A percentile compares a stretch with the other conserved stretches of the same genome.
Conservation (phyloP, 495 filamentous ascomycete genomes). For the Aspergillus haitiensis region DNA sequence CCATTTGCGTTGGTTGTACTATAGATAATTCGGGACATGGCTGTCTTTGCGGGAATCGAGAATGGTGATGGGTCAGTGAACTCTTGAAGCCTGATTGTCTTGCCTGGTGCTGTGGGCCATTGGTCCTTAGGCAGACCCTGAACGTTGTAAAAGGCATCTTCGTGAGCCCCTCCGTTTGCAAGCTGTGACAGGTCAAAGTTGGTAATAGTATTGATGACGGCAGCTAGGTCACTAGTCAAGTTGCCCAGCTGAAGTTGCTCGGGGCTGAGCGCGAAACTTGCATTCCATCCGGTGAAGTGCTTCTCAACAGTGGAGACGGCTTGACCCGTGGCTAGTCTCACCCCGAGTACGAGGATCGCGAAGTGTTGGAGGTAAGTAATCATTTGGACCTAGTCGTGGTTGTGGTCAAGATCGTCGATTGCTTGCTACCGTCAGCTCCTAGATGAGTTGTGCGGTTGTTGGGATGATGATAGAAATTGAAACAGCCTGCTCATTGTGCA, state of each 20-base stretch:
- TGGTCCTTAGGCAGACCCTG: slow-evolving; percentile 17
- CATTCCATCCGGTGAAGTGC: slow-evolving; percentile 36
- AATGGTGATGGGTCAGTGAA: slow-evolving; percentile 29
- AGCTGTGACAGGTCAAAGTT: slow-evolving; percentile 40
- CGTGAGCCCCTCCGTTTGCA: slow-evolving; percentile 32
- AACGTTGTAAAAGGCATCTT: slow-evolving; percentile 31
- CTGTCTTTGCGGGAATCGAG: not conserved
- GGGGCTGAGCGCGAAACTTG: slow-evolving; percentile 33
- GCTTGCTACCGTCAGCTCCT: not conserved
- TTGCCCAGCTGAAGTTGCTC: slow-evolving; percentile 32
- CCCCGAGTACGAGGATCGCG: slow-evolving; percentile 2
- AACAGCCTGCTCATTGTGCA: not conserved
- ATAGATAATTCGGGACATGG: slow-evolving; percentile 13
- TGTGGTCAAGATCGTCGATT: not conserved
- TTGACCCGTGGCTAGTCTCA: slow-evolving; percentile 8
- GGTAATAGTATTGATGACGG: slow-evolving; percentile 30
- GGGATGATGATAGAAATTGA: not conserved
- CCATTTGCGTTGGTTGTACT: slow-evolving; percentile 3
- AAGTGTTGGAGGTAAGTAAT: slow-evolving; percentile 7
- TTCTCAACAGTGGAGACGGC: slow-evolving; percentile 5
- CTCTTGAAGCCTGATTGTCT: slow-evolving; percentile 36
- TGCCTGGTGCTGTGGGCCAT: slow-evolving; percentile 30
- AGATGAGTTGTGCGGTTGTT: not conserved
- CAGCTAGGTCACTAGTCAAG: slow-evolving; percentile 20
- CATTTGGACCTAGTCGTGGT: not conserved